Base-by-base conservation (phyloP, 495 filamentous ascomycete genomes). In the Podospora pseudocomata region DNA sequence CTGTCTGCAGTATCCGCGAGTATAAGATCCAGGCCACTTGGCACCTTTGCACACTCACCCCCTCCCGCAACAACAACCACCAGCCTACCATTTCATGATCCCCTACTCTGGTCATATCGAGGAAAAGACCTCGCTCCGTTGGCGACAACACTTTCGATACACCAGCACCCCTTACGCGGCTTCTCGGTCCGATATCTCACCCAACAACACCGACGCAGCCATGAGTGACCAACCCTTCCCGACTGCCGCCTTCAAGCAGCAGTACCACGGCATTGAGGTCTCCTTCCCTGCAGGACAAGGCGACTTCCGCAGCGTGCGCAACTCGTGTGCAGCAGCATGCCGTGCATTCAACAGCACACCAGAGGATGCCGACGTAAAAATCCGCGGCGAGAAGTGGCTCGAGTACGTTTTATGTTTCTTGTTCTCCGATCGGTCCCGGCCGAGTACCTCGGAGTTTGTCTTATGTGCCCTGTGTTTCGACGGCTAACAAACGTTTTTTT, bases 311-410 rank as follows among this genome's bases (percentile, higher is more conserved):
- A 72, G 69, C 2, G 72, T 68, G 15, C 67, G 77, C 19, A 72
- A 79, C 65, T 70, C 69, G 2, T 76, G 75, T 60, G 69, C 75
- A 13, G 71, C 69, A 16, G 77, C 77, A n/a, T 79, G 77, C 64
- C 75, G 77, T 18, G 70, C 66, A 15, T 79, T 79, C 70, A 79
- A 79, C 66, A 67, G 61, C 57, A 79, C 74, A 0, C 75, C 75
- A 18, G 77, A 79, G 60, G 77, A 79, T 56, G 74, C 77, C 6
- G 66, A 71, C n/a, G 72, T 72, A 7, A 72, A 72, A 55, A 60
- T 69, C 13, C 68, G 77, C n/a, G 74, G 70, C 66, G 65, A 68
- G 44, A 71, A 66, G 15, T 79, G 73, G 70, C 72, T 79, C 27
- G 77, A 79, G 77, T 79, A 65, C 53, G 76, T 75, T 61, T 32